Evolutionary conservation across 169 alveolate genomes (phyloP).

Genomic region (Cyclospora cayetanensis): DNA sequence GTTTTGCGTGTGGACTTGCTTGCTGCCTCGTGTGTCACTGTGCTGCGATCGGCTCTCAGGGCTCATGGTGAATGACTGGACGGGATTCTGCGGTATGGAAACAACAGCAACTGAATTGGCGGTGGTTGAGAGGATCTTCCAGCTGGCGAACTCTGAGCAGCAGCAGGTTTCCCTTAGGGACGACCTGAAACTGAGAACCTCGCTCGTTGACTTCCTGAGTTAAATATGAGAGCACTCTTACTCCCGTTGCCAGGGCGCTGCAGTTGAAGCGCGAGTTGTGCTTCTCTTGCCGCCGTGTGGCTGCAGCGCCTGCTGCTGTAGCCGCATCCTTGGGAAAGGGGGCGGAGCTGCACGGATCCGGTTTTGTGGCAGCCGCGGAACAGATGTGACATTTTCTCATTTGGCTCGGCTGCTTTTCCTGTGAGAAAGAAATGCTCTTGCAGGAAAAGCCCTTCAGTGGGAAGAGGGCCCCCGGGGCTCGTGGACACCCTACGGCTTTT

Average conservation of each 20-base stretch:
- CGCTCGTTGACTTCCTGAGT: conserved; percentile 51
- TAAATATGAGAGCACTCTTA: background rate
- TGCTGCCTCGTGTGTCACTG: background rate
- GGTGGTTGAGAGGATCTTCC: conserved; percentile 60
- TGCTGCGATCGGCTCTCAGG: conserved; percentile 88
- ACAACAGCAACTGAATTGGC: conserved; percentile 98
- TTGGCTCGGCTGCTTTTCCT: too few species aligned
- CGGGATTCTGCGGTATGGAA: conserved; percentile 98
- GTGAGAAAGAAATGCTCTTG: too few species aligned
- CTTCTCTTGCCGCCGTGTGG: too few species aligned
- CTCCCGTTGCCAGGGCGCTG: background rate
- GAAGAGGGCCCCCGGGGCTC: background rate
- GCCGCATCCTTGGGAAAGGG: too few species aligned
- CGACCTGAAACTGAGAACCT: conserved; percentile 59
- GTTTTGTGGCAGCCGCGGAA: too few species aligned
- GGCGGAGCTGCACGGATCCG: too few species aligned
- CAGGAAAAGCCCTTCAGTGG: background rate
- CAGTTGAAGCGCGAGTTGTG: background rate
- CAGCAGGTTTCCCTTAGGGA: conserved; percentile 42
- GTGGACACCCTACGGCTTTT: background rate
- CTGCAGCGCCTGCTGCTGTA: background rate
- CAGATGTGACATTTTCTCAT: too few species aligned
- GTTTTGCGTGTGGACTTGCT: background rate
- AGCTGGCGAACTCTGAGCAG: conserved; percentile 21
- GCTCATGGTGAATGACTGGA: conserved; percentile 98